These are phyloP conservation scores for Inosperma sp. DNA, from an alignment of 768 basidiomycete genomes.

Conservation along the genomic window DNA sequence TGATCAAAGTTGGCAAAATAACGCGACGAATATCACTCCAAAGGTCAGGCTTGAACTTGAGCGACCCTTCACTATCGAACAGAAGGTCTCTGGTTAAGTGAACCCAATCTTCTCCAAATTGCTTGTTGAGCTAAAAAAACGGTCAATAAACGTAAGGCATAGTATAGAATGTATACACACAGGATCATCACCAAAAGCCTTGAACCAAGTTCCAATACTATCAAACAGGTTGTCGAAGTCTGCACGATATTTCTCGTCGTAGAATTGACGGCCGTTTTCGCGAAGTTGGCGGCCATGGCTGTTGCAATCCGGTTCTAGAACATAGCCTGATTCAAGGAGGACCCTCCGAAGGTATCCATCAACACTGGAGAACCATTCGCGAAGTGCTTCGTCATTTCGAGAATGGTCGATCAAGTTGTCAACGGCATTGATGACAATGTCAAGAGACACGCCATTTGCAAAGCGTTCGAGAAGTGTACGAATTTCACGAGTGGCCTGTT, in stretches of 20 bases:
- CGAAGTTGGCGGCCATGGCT: slow-evolving; percentile 57
- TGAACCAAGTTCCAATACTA: slow-evolving; percentile 72
- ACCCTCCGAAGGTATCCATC: slow-evolving; percentile 64
- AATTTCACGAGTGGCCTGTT: slow-evolving; percentile 55
- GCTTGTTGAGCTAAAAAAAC: slow-evolving; percentile 48
- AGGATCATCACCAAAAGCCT: slow-evolving; percentile 79
- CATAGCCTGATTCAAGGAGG: slow-evolving; percentile 77
- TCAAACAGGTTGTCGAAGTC: slow-evolving; percentile 83
- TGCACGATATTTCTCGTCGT: slow-evolving; percentile 54
- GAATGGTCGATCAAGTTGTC: slow-evolving; percentile 72
- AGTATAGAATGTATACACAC: slow-evolving; percentile 24
- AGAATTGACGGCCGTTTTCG: slow-evolving; percentile 74
- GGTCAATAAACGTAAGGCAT: not conserved
- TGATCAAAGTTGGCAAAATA: slow-evolving; percentile 74
- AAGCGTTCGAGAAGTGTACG: slow-evolving; percentile 88
- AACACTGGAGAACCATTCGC: slow-evolving; percentile 64
- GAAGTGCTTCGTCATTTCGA: slow-evolving; percentile 66
- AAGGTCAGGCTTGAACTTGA: slow-evolving; percentile 84
- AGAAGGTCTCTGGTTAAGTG: slow-evolving; percentile 80
- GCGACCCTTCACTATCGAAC: slow-evolving; percentile 72
- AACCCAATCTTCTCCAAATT: slow-evolving; percentile 80
- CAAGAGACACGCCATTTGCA: slow-evolving; percentile 67
- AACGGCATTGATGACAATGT: slow-evolving; percentile 64
- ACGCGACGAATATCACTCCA: slow-evolving; percentile 86
- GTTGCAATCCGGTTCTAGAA: slow-evolving; percentile 75